Base-by-base conservation (phyloP, 345 rosid genomes). In the Acer campestre region DNA sequence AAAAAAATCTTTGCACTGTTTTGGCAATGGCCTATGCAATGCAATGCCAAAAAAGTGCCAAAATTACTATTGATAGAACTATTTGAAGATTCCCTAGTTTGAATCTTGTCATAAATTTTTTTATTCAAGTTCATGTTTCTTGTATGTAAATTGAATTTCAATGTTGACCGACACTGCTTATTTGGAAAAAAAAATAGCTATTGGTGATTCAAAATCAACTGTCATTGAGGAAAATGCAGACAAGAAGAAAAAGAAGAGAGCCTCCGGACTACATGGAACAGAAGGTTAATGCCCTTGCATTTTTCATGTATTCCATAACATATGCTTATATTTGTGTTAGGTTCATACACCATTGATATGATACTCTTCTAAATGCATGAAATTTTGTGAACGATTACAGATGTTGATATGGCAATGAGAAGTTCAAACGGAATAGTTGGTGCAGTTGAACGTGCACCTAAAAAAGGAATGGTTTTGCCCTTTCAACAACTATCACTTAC, bases 401-500 rank as follows among this genome's bases (percentile, higher is more conserved):
- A 81, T 62, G 73, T 70, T 27, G 35, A 14, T 5, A 73, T 80
- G 86, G 79, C 55, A 75, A 77, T 48, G 27, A 82, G n/a, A 66
- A 79, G 73, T 79, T 74, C 80, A 66, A 64, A 80, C 46, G 85
- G 1, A 42, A 42, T 42, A 8, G 46, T 42, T 8, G 46, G 46
- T 8, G 46, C 46, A 42, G 10, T 1, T 42, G 75, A 51, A 72
- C 61, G 62, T 55, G 83, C 75, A 27, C 61, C 83, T 29, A 42
- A 42, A 42, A 42, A 9, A 42, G 46, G 46, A 8, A 42, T 42
- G 46, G 46, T 42, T 85, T 86, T 94, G 86, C 98, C 98, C 67
- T 94, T 91, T 82, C 90, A 88, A 69, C 94, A 95, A 18, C 95
- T 94, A 76, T 89, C 97, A 25, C 89, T 93, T 71, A 90, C 93